Evolutionary conservation across 163 green algal genomes (phyloP).

Genomic region (Scenedesmus sp.): DNA sequence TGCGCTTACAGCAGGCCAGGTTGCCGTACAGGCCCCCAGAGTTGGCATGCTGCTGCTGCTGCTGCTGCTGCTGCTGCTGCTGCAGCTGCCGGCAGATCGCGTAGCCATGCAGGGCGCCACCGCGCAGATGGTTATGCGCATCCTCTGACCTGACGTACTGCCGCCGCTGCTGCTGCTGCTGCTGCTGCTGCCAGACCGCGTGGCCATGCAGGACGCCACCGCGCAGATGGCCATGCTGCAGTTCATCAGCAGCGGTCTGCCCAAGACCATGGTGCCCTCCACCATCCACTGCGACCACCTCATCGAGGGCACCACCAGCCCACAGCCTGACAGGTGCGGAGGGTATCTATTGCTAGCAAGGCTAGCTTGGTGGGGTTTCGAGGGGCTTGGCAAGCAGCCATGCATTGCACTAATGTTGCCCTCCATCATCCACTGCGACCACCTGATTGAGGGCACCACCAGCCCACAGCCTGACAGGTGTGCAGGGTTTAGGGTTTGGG

Average conservation of each 20-base stretch:
- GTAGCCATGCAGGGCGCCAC: slow-evolving; percentile 98
- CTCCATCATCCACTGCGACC: slow-evolving; percentile 97
- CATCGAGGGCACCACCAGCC: slow-evolving; percentile 95
- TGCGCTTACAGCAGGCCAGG: no score
- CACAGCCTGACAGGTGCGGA: slow-evolving; percentile 86
- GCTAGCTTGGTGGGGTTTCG: no score
- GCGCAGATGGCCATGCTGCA: slow-evolving; percentile 98
- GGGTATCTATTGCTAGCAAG: no score
- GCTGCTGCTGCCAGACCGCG: slow-evolving; percentile 81
- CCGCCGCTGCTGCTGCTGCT: slow-evolving; percentile 2
- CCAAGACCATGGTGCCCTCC: slow-evolving; percentile 90
- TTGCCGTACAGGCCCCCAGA: no score
- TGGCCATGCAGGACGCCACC: slow-evolving; percentile 98
- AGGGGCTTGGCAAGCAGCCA: no score
- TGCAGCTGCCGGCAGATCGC: slow-evolving; percentile 78
- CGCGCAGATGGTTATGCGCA: slow-evolving; percentile 95
- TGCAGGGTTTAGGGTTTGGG: not conserved
- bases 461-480: slow-evolving; percentile 89
- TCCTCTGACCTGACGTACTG: not conserved
- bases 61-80: not conserved
- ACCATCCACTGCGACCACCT: slow-evolving; percentile 98
- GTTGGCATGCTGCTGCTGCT: not conserved
- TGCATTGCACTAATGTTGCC: slow-evolving; percentile 73
- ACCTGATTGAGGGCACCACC: slow-evolving; percentile 97
- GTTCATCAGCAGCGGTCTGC: slow-evolving; percentile 97